A percentile compares a stretch with the other conserved stretches of the same genome.
These are phyloP conservation scores for Pyricularia sp. DNA, from an alignment of 2,329 filamentous ascomycete species.

Conservation along the genomic window DNA sequence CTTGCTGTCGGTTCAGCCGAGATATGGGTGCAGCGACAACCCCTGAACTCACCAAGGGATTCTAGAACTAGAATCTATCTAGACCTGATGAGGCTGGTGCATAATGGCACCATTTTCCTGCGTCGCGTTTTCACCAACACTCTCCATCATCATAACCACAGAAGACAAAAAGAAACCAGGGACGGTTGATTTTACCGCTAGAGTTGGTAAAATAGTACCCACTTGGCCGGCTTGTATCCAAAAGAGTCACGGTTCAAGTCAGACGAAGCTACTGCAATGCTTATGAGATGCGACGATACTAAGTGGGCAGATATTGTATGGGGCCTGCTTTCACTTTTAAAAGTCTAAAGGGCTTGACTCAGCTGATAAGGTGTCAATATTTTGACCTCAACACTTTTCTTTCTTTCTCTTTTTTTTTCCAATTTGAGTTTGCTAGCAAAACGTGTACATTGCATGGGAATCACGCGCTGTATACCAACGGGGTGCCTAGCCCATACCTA, in stretches of 20 bases:
- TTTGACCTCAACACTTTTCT: background rate
- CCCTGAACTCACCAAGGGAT: background rate
- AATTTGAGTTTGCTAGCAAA: background rate
- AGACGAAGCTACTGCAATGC: background rate
- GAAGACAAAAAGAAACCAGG: background rate
- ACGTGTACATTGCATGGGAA: background rate
- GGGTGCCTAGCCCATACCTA: background rate
- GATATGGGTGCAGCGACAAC: background rate
- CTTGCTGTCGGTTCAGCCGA: background rate
- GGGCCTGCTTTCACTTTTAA: background rate
- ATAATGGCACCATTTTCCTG: background rate
- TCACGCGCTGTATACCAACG: background rate
- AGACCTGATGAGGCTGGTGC: background rate
- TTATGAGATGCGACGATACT: background rate
- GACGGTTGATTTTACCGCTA: background rate
- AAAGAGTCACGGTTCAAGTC: background rate
- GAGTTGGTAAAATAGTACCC: background rate
- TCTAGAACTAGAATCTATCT: no score
- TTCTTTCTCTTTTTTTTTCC: no score
- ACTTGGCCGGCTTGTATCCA: background rate
- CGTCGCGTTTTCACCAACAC: background rate
- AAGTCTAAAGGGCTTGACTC: background rate
- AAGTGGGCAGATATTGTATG: background rate
- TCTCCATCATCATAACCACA: background rate
- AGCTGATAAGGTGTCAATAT: background rate